phyloP scores from a whole-genome alignment of 2,329 filamentous ascomycete genomes.

The Aspergillus phoenicis region DNA sequence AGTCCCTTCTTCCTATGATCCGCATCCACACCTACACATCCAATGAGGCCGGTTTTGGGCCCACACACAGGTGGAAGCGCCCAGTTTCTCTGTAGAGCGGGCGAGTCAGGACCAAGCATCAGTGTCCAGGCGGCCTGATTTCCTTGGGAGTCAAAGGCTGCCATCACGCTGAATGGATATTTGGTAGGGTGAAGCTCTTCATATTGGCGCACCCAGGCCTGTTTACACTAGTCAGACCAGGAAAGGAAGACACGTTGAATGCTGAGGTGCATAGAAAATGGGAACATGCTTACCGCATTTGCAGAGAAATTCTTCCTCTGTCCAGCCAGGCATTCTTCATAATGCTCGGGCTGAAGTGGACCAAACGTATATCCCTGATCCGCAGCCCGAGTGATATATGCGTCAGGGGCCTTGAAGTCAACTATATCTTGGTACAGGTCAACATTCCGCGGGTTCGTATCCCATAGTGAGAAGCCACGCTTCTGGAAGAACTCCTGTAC shows the following conservation, averaged over 20 bases:
- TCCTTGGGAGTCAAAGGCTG: conserved; percentile 41
- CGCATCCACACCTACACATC: conserved; percentile 48
- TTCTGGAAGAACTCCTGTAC: conserved; percentile 46
- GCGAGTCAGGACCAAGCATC: conserved; percentile 42
- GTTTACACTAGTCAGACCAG: conserved; percentile 1
- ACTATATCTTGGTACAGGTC: conserved; percentile 47
- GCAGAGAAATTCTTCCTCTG: conserved; percentile 44
- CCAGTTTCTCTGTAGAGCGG: conserved; percentile 38
- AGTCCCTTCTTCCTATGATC: conserved; percentile 43
- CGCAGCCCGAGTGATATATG: conserved; percentile 39
- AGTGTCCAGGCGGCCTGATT: conserved; percentile 50
- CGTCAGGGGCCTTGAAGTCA: conserved; percentile 37
- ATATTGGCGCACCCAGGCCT: conserved; percentile 49
- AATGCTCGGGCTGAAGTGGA: conserved; percentile 38
- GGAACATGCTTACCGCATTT: conserved; percentile 34
- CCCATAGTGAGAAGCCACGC: conserved; percentile 41
- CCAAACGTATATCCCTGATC: conserved; percentile 40
- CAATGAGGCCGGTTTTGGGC: conserved; percentile 48
- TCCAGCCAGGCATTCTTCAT: conserved; percentile 43
- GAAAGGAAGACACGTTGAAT: background rate
- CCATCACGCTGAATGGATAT: conserved; percentile 47
- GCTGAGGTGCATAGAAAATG: background rate
- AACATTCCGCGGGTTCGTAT: conserved; percentile 30
- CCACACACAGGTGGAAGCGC: conserved; percentile 45
- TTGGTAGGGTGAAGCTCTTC: conserved; percentile 36